Conservation (phyloP, 2,329 filamentous ascomycete species). For the Fusarium proliferatum region DNA sequence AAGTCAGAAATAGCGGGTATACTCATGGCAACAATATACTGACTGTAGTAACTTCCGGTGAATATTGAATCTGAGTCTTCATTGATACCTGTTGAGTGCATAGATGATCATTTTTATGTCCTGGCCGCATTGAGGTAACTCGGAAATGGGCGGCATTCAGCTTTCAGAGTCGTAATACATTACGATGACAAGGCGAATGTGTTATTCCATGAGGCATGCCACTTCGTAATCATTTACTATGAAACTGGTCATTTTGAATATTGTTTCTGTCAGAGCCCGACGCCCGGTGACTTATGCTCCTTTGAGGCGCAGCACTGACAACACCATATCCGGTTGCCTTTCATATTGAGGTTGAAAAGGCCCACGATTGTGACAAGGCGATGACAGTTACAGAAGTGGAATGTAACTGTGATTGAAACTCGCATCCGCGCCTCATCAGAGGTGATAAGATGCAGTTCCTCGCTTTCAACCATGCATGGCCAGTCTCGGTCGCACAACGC, state of each 20-base stretch:
- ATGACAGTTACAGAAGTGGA: neutral
- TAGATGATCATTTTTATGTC: constrained; percentile 26
- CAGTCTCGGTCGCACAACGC: constrained; percentile 20
- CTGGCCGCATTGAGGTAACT: neutral
- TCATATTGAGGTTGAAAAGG: constrained; percentile 16
- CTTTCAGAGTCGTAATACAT: constrained; percentile 1
- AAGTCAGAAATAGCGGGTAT: neutral
- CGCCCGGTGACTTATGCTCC: constrained; percentile 19
- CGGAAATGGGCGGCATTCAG: neutral
- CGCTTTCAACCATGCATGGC: constrained; percentile 22
- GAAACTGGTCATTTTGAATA: neutral
- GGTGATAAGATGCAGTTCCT: constrained; percentile 5
- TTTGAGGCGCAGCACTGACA: constrained; percentile 22
- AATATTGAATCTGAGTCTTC: neutral
- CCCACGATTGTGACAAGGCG: neutral
- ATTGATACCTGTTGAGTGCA: neutral
- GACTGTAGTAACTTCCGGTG: neutral
- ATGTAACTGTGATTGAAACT: constrained; percentile 20
- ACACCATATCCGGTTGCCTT: constrained; percentile 9
- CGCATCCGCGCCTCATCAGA: neutral
- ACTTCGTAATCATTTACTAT: neutral
- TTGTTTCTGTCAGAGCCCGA: constrained; percentile 1
- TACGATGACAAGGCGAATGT: constrained; percentile 6
- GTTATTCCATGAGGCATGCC: neutral
- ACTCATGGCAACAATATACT: neutral